Percentiles rank a stretch among this genome's conserved stretches.
These are phyloP conservation scores for Amphibolis antarctica DNA, from an alignment of 106 monocot genomes.

Conservation along the genomic window DNA sequence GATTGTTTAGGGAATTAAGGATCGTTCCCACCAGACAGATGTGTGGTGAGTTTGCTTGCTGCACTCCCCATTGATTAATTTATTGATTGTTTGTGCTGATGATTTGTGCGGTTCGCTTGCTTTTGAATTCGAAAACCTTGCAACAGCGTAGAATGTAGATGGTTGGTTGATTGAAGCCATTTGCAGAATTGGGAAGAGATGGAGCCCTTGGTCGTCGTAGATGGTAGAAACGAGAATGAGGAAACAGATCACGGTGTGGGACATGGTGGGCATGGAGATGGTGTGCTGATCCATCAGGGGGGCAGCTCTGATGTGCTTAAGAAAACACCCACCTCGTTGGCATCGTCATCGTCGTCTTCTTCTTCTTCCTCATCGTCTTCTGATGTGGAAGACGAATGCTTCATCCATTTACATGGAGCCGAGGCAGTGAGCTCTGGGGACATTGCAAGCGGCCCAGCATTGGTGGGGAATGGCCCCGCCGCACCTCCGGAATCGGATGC, in stretches of 20 bases:
- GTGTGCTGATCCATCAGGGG: not conserved
- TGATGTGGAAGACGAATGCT: not conserved
- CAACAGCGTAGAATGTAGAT: not conserved
- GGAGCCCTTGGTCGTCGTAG: not conserved
- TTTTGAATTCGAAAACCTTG: not conserved
- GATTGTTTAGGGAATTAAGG: too few relatives aligned
- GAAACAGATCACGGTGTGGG: not conserved
- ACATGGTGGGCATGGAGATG: not conserved
- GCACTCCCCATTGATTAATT: not conserved
- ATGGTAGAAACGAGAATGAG: not conserved
- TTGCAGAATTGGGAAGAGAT: not conserved
- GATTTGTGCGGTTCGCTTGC: not conserved
- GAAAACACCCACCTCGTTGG: not conserved
- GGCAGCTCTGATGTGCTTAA: not conserved
- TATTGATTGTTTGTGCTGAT: not conserved
- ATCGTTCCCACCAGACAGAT: too few relatives aligned
- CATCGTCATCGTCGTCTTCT: not conserved
- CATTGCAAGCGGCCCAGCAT: not conserved
- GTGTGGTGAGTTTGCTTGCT: too few relatives aligned
- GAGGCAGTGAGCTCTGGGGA: not conserved
- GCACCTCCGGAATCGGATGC: not conserved
- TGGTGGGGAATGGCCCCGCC: not conserved
- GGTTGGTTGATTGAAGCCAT: not conserved
- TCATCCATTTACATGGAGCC: not conserved
- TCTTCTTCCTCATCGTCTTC: constrained; percentile 4